Percentiles rank a stretch among this genome's conserved stretches.
phyloP scores from a whole-genome alignment of 2,329 filamentous ascomycete genomes.

The Aquanectria penicillioides region DNA sequence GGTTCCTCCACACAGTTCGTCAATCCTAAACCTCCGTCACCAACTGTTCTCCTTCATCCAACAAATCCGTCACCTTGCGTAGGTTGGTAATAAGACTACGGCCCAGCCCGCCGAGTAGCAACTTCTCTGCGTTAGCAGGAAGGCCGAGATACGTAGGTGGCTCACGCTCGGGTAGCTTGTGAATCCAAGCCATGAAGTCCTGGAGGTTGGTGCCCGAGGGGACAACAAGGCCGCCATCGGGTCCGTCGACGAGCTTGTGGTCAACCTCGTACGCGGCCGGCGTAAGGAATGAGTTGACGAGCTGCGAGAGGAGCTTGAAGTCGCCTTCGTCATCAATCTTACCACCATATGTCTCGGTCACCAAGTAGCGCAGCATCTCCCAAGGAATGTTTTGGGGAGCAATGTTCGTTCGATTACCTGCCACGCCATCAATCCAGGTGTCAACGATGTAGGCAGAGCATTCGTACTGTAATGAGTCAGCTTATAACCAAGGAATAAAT shows the following conservation, averaged over 20 bases:
- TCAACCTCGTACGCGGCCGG: constrained; percentile 91
- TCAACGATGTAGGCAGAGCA: constrained; percentile 97
- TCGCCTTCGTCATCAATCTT: constrained; percentile 95
- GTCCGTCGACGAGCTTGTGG: constrained; percentile 83
- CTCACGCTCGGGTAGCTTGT: constrained; percentile 90
- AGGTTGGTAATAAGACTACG: constrained; percentile 85
- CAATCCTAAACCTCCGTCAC: constrained; percentile 69
- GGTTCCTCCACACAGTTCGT: background rate
- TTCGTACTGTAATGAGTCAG: constrained; percentile 75
- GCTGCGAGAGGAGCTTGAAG: constrained; percentile 75
- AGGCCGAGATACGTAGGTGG: constrained; percentile 94
- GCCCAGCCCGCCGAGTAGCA: constrained; percentile 89
- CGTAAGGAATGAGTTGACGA: constrained; percentile 84
- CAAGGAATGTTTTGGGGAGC: constrained; percentile 94
- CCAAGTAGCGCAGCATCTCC: constrained; percentile 91
- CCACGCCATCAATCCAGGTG: constrained; percentile 87
- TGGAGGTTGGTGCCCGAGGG: constrained; percentile 83
- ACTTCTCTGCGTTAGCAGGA: constrained; percentile 95
- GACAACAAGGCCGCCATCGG: constrained; percentile 72
- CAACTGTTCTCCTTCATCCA: constrained; percentile 94
- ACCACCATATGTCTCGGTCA: constrained; percentile 95
- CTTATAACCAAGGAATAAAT: background rate
- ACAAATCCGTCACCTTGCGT: constrained; percentile 82
- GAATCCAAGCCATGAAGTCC: constrained; percentile 92
- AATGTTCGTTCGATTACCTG: constrained; percentile 89